A percentile compares a stretch with the other conserved stretches of the same genome.
These are phyloP conservation scores for Ulota crispa DNA, from an alignment of 225 moss, liverwort and hornwort species.

Conservation along the genomic window DNA sequence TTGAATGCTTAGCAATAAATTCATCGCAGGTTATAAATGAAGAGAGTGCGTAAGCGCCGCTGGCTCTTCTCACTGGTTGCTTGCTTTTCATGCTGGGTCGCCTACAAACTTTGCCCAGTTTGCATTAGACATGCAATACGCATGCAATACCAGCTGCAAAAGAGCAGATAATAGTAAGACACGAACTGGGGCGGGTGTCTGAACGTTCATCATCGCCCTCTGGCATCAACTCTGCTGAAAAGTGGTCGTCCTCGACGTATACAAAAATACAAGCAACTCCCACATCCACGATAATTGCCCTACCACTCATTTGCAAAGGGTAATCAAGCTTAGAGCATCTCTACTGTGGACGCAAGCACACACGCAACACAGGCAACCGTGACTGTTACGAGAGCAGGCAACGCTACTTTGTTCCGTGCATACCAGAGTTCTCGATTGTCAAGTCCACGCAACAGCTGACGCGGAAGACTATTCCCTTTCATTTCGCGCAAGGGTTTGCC, in stretches of 20 bases:
- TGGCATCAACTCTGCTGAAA: not conserved
- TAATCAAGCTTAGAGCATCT: not conserved
- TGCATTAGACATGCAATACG: slow-evolving; percentile 16
- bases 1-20: not conserved
- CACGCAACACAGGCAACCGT: too few relatives aligned
- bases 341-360: too few relatives aligned
- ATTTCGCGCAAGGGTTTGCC: too few relatives aligned
- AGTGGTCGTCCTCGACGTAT: not conserved
- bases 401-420: too few relatives aligned
- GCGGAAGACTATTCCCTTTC: too few relatives aligned
- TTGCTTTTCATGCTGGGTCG: slow-evolving; percentile 23
- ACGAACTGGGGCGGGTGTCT: slow-evolving; percentile 3
- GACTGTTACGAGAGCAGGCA: too few relatives aligned
- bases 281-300: not conserved
- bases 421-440: too few relatives aligned
- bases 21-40: not conserved
- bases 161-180: slow-evolving; percentile 13
- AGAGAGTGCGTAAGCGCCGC: not conserved
- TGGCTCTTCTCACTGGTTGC: slow-evolving; percentile 27
- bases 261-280: not conserved
- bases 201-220: slow-evolving; percentile 8
- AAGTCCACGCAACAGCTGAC: too few relatives aligned
- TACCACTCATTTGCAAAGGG: not conserved
- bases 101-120: not conserved
- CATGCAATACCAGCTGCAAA: slow-evolving; percentile 9